Evolutionary conservation across 306 rosid genomes (phyloP).

Genomic region (Cicer arietinum): DNA sequence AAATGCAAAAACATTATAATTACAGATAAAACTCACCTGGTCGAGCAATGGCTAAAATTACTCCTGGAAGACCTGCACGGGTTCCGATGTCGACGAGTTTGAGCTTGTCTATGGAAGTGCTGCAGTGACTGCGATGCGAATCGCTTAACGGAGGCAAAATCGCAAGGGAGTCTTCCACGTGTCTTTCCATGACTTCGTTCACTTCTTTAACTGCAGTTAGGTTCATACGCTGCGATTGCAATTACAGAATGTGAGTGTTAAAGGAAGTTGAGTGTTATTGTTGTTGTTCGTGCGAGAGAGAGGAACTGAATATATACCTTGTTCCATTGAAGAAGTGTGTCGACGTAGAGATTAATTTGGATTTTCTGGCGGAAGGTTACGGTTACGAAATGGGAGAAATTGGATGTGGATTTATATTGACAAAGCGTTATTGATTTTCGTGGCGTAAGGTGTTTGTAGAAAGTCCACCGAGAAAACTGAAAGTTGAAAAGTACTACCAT

Average conservation of each 20-base stretch:
- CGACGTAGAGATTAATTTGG: conserved; percentile 77
- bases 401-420: conserved; percentile 43
- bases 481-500: conserved; percentile 29
- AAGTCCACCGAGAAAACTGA: conserved; percentile 64
- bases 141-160: conserved; percentile 66
- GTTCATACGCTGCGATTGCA: conserved; percentile 73
- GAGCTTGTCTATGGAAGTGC: conserved; percentile 43
- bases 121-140: conserved; percentile 53
- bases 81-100: conserved; percentile 85
- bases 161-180: conserved; percentile 88
- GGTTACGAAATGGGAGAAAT: conserved; percentile 55
- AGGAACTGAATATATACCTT: conserved; percentile 49
- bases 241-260: not conserved
- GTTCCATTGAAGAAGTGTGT: conserved; percentile 93
- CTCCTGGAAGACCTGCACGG: conserved; percentile 92
- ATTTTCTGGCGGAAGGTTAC: conserved; percentile 66
- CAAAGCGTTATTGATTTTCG: conserved; percentile 39
- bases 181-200: conserved; percentile 85
- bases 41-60: conserved; percentile 85
- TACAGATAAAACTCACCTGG: conserved; percentile 61
- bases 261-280: not conserved
- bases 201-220: conserved; percentile 77
- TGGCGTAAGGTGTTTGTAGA: conserved; percentile 71
- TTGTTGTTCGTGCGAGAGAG: not conserved
- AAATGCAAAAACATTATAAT: not conserved